Conservation (phyloP, 148 eudicot genomes). For the Persicaria tinctoria region DNA sequence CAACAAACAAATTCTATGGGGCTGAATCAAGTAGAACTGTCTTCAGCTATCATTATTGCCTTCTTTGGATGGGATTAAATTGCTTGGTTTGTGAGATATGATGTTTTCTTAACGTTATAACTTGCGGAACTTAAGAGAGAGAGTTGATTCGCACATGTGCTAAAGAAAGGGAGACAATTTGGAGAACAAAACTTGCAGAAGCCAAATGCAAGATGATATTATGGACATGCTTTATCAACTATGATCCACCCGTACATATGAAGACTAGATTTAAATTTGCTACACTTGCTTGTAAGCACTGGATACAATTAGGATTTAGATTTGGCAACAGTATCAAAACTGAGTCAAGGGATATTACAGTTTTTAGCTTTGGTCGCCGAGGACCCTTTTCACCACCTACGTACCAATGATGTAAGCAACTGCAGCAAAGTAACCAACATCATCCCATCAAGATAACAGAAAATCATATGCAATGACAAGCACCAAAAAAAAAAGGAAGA, state of each 20-base stretch:
- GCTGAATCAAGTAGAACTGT: no score
- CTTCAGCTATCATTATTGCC: no score
- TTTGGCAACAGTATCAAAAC: constrained; percentile 1
- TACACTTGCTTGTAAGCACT: not conserved
- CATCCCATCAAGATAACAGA: not conserved
- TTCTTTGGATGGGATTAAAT: not conserved
- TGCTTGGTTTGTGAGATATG: not conserved
- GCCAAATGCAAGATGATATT: not conserved
- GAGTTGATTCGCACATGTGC: not conserved
- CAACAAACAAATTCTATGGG: not conserved
- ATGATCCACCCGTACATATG: not conserved
- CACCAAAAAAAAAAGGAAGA: not conserved
- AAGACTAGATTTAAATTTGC: not conserved
- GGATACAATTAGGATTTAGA: not conserved
- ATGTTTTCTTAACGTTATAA: not conserved
- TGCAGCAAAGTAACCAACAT: constrained; percentile 24
- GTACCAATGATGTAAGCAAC: constrained; percentile 70
- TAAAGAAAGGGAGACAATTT: not conserved
- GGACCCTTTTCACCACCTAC: constrained; percentile 46
- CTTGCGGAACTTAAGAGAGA: not conserved
- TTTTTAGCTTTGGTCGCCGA: not conserved
- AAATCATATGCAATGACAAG: not conserved
- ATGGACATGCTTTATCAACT: constrained; percentile 7
- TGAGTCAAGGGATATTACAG: constrained; percentile 7
- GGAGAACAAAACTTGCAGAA: not conserved